Percentiles rank a stretch among this genome's conserved stretches.
These are phyloP conservation scores for Saccharomycopsis guyanensis DNA, from an alignment of 805 yeast species.

Conservation along the genomic window DNA sequence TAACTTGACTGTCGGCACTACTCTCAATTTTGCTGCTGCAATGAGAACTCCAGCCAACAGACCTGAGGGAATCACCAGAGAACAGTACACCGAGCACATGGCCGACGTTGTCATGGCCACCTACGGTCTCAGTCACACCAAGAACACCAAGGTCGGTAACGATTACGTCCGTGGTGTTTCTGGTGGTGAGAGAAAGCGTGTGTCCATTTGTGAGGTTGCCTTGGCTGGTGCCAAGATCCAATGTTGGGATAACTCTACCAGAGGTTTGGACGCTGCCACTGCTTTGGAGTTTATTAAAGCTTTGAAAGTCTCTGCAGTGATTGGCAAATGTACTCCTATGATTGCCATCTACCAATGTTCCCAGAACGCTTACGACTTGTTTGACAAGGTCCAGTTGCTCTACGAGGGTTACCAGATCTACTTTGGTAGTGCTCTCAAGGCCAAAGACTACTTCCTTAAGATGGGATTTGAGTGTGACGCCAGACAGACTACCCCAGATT, in stretches of 20 bases:
- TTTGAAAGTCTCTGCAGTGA: slow-evolving; percentile 46
- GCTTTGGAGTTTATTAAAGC: slow-evolving; percentile 58
- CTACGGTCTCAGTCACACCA: slow-evolving; percentile 33
- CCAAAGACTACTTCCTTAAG: slow-evolving; percentile 39
- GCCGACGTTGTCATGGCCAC: slow-evolving; percentile 47
- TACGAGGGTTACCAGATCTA: slow-evolving; percentile 42
- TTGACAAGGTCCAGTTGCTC: slow-evolving; percentile 40
- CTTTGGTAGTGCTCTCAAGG: slow-evolving; percentile 36
- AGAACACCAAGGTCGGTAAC: slow-evolving; percentile 36
- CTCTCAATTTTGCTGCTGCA: slow-evolving; percentile 54
- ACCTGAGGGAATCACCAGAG: slow-evolving; percentile 51
- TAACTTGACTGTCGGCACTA: slow-evolving; percentile 57
- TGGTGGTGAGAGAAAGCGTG: slow-evolving; percentile 53
- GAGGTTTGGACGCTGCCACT: slow-evolving; percentile 66
- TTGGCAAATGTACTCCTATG: slow-evolving; percentile 37
- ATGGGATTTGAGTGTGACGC: slow-evolving; percentile 49
- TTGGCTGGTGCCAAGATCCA: slow-evolving; percentile 40
- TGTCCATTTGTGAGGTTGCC: slow-evolving; percentile 44
- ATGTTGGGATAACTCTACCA: slow-evolving; percentile 63
- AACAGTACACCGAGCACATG: slow-evolving; percentile 44
- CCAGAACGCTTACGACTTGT: slow-evolving; percentile 42
- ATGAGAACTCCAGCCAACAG: slow-evolving; percentile 57
- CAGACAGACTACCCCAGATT: slow-evolving; percentile 60
- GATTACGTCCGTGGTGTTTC: slow-evolving; percentile 50
- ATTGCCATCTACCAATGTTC: slow-evolving; percentile 52